phyloP scores from a whole-genome alignment of 331 rosid genomes.

The Malus hybrid region DNA sequence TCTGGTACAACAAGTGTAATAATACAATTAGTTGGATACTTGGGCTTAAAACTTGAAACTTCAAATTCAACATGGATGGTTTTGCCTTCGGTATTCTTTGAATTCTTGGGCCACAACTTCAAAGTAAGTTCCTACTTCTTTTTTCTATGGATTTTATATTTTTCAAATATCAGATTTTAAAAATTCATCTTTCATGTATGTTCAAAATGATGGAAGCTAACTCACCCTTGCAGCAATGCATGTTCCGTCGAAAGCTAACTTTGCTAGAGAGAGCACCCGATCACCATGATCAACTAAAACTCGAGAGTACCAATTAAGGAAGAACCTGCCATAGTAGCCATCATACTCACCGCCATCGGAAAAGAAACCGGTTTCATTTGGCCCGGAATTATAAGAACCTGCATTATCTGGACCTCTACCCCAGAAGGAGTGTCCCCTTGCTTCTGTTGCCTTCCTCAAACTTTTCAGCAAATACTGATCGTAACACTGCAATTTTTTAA shows the following conservation, averaged over 20 bases:
- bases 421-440: slow-evolving; percentile 84
- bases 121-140: background rate
- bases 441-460: slow-evolving; percentile 85
- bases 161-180: background rate
- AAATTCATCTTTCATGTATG: slow-evolving; percentile 1
- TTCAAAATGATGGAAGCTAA: slow-evolving; percentile 3
- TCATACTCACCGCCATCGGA: slow-evolving; percentile 97
- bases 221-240: slow-evolving; percentile 86
- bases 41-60: background rate
- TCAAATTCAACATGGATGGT: background rate
- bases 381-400: slow-evolving; percentile 88
- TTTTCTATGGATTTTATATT: background rate
- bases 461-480: slow-evolving; percentile 74
- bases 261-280: slow-evolving; percentile 82
- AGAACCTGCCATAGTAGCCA: slow-evolving; percentile 94
- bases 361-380: slow-evolving; percentile 94
- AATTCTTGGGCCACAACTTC: background rate
- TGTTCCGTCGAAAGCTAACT: slow-evolving; percentile 80
- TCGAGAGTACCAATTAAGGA: slow-evolving; percentile 92
- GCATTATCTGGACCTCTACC: slow-evolving; percentile 95
- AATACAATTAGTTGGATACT: too few relatives aligned
- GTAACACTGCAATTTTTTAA: slow-evolving; percentile 52
- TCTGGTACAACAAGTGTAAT: too few relatives aligned
- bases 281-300: slow-evolving; percentile 82
- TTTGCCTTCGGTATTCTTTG: background rate